Conservation (phyloP, 306 rosid genomes). For the Astragalus membranaceus region DNA sequence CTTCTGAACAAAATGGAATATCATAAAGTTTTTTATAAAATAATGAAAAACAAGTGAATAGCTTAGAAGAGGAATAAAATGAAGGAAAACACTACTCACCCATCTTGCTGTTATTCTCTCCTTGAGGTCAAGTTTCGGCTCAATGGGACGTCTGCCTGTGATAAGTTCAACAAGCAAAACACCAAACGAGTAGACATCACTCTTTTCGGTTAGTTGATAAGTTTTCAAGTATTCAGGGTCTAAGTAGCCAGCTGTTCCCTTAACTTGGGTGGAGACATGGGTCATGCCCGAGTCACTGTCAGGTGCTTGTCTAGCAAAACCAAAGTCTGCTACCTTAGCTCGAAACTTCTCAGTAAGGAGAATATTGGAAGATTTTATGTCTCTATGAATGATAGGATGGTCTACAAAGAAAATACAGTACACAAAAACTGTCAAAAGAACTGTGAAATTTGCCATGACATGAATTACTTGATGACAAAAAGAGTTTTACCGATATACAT, state of each 20-base stretch:
- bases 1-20: not conserved
- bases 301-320: conserved; percentile 86
- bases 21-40: not conserved
- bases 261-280: conserved; percentile 90
- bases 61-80: not conserved
- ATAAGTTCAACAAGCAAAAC: conserved; percentile 84
- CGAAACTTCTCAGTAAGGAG: conserved; percentile 71
- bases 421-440: conserved; percentile 5
- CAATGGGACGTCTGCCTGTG: conserved; percentile 97
- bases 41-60: not conserved
- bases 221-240: conserved; percentile 96
- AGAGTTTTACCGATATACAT: conserved; percentile 64
- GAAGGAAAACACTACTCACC: conserved; percentile 43
- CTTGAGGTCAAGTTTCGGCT: conserved; percentile 65
- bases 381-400: conserved; percentile 93
- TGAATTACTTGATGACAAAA: not conserved
- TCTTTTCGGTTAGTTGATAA: conserved; percentile 88
- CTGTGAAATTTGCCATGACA: not conserved
- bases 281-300: conserved; percentile 86
- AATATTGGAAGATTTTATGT: conserved; percentile 93
- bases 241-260: conserved; percentile 99
- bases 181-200: conserved; percentile 97
- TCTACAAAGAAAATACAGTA: conserved; percentile 40
- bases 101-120: conserved; percentile 82
- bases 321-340: conserved; percentile 97